Evolutionary conservation across 768 basidiomycete species (phyloP).

Genomic region (Amanita molliuscula): DNA sequence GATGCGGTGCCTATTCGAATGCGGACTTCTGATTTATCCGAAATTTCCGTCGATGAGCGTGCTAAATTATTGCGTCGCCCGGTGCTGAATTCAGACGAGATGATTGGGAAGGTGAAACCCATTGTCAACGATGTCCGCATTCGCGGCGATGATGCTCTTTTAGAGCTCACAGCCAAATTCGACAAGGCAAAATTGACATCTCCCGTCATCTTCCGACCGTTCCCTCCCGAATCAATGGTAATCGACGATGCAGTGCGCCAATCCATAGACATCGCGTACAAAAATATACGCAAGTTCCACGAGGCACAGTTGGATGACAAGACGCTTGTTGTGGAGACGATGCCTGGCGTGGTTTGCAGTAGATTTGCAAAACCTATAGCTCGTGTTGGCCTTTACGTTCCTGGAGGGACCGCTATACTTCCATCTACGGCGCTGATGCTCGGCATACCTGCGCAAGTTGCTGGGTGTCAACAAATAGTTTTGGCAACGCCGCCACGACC

Average conservation of each 20-base stretch:
- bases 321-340: conserved; percentile 82
- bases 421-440: conserved; percentile 98
- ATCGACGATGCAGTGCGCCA: conserved; percentile 54
- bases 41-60: conserved; percentile 40
- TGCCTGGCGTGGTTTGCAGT: conserved; percentile 95
- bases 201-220: conserved; percentile 74
- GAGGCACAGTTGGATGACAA: conserved; percentile 70
- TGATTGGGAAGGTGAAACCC: conserved; percentile 89
- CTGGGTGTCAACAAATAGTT: conserved; percentile 86
- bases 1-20: conserved; percentile 50
- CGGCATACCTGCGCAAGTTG: conserved; percentile 95
- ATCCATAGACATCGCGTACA: conserved; percentile 87
- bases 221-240: conserved; percentile 49
- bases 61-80: conserved; percentile 73
- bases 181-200: conserved; percentile 69
- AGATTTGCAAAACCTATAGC: conserved; percentile 93
- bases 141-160: conserved; percentile 79
- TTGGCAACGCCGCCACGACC: conserved; percentile 92
- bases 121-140: conserved; percentile 83
- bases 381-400: conserved; percentile 93
- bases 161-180: conserved; percentile 87
- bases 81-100: conserved; percentile 77
- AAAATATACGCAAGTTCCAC: conserved; percentile 89
- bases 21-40: conserved; percentile 58
- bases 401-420: conserved; percentile 92